Evolutionary conservation across 2,329 filamentous ascomycete species (phyloP).

Genomic region (Emericellopsis atlantica): DNA sequence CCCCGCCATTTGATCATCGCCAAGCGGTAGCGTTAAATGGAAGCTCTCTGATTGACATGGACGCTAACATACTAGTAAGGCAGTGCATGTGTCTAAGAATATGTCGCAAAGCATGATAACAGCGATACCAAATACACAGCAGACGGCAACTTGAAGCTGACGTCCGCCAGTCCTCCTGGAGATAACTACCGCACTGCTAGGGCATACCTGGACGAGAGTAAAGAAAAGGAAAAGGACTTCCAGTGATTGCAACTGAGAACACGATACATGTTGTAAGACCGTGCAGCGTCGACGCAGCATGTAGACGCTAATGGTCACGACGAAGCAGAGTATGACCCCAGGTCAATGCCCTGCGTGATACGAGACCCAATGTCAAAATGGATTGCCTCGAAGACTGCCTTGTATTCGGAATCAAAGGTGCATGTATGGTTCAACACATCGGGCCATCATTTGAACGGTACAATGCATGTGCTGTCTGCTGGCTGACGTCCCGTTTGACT

Average conservation of each 20-base stretch:
- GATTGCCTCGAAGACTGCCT: too few relatives aligned
- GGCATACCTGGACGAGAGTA: conserved; percentile 45
- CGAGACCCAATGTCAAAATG: conserved; percentile 15
- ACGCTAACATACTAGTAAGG: conserved; percentile 42
- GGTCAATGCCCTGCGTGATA: conserved; percentile 48
- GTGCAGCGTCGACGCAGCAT: conserved; percentile 42
- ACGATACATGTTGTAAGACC: conserved; percentile 32
- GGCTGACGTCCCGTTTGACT: too few relatives aligned
- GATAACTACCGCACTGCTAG: conserved; percentile 63
- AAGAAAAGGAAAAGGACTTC: conserved; percentile 43
- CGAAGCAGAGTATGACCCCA: conserved; percentile 39
- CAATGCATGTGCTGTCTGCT: too few relatives aligned
- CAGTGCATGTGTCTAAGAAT: too few relatives aligned
- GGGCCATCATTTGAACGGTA: too few relatives aligned
- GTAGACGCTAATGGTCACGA: conserved; percentile 43
- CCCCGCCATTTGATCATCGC: too few relatives aligned
- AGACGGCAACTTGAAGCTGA: conserved; percentile 64
- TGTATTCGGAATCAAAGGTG: too few relatives aligned
- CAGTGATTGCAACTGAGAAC: conserved; percentile 46
- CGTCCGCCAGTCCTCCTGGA: conserved; percentile 47
- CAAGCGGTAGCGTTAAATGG: too few relatives aligned
- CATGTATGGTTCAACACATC: too few relatives aligned
- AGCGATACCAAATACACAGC: conserved; percentile 49
- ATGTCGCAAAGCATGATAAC: conserved; percentile 39
- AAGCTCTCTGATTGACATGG: conserved; percentile 35